A percentile compares a stretch with the other conserved stretches of the same genome.
Conservation (phyloP, 2,329 filamentous ascomycete species). For the Byssoonygena ceratinophila region DNA sequence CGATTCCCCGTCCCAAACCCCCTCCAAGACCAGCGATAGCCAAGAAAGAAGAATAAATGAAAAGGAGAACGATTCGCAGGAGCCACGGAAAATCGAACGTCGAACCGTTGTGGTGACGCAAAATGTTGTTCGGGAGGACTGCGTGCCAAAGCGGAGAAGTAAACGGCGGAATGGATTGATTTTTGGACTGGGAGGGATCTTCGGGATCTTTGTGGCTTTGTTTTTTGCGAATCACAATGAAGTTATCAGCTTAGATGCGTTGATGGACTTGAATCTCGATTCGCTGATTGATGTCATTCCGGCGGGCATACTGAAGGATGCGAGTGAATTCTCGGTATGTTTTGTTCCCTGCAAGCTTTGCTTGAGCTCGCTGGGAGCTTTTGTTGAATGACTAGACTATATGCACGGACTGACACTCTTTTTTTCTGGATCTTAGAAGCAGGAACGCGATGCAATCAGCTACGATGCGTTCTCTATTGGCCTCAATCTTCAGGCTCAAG, state of each 20-base stretch:
- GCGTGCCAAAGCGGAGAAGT: constrained; percentile 32
- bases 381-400: not conserved
- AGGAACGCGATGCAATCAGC: constrained; percentile 75
- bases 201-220: constrained; percentile 75
- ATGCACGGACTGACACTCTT: constrained; percentile 4
- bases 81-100: not conserved
- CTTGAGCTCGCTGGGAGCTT: not conserved
- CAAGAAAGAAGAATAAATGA: constrained; percentile 15
- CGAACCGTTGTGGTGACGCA: not conserved
- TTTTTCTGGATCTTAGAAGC: constrained; percentile 44
- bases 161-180: constrained; percentile 73
- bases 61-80: not conserved
- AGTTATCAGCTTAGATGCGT: constrained; percentile 69
- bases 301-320: constrained; percentile 72
- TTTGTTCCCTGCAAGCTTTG: constrained; percentile 18
- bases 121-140: not conserved
- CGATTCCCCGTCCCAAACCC: not conserved
- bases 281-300: constrained; percentile 78
- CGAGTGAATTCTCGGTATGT: constrained; percentile 69
- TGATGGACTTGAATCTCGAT: constrained; percentile 66
- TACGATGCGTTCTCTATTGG: constrained; percentile 94
- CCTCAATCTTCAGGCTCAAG: constrained; percentile 67
- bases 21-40: not conserved
- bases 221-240: constrained; percentile 87
- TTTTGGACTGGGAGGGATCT: constrained; percentile 79